Percentiles rank a stretch among this genome's conserved stretches.
phyloP scores from a whole-genome alignment of 2,329 filamentous ascomycete genomes.

The Aspergillus jensenii region DNA sequence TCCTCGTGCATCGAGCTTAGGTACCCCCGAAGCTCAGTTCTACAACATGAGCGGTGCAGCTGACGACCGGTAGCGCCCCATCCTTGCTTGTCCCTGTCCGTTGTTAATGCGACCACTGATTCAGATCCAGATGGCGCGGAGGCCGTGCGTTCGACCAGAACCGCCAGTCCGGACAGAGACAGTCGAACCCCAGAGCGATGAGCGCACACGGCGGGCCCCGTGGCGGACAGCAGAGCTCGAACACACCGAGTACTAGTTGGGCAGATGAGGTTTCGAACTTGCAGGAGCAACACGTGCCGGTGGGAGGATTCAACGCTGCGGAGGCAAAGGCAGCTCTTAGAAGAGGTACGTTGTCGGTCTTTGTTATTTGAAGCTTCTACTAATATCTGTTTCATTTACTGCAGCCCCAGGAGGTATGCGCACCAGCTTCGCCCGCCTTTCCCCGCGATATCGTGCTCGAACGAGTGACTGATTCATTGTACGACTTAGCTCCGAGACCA shows the following conservation, averaged over 20 bases:
- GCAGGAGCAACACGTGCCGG: slow-evolving; percentile 43
- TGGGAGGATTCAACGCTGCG: slow-evolving; percentile 44
- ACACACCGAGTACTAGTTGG: slow-evolving; percentile 27
- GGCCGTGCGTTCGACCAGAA: slow-evolving; percentile 36
- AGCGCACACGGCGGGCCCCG: slow-evolving; percentile 34
- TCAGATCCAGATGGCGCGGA: slow-evolving; percentile 38
- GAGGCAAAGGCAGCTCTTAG: slow-evolving; percentile 44
- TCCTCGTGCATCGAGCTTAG: slow-evolving; percentile 1
- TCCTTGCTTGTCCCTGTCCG: neutral
- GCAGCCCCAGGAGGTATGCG: slow-evolving; percentile 32
- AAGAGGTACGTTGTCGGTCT: slow-evolving; percentile 30
- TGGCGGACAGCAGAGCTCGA: slow-evolving; percentile 27
- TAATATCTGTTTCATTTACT: neutral
- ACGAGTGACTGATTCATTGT: slow-evolving; percentile 1
- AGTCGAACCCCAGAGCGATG: slow-evolving; percentile 32
- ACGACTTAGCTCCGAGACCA: slow-evolving; percentile 30
- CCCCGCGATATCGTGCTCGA: neutral
- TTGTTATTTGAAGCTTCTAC: neutral
- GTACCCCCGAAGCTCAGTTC: slow-evolving; percentile 2
- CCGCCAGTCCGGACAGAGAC: slow-evolving; percentile 39
- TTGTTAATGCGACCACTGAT: neutral
- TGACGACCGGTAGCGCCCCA: slow-evolving; percentile 34
- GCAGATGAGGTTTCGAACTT: slow-evolving; percentile 20
- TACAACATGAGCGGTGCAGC: slow-evolving; percentile 27
- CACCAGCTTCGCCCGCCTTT: neutral